These are phyloP conservation scores for Knufia fluminis DNA, from an alignment of 2,329 filamentous ascomycete species.

Conservation along the genomic window DNA sequence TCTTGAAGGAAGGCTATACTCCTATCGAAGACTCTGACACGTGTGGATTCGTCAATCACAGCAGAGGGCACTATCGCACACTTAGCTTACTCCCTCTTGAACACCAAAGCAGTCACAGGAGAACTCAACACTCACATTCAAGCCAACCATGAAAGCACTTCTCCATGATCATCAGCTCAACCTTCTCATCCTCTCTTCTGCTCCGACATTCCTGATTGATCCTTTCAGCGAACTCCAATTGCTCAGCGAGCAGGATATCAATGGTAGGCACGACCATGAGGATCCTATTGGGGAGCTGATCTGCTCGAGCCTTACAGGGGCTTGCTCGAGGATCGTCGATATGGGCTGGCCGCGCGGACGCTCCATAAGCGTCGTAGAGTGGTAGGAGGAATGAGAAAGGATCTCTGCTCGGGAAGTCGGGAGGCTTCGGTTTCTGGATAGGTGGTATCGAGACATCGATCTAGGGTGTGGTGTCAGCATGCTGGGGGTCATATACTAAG, in stretches of 20 bases:
- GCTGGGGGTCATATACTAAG: background rate
- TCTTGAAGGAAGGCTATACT: background rate
- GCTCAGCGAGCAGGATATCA: conserved; percentile 8
- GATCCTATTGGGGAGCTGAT: background rate
- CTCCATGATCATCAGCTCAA: conserved; percentile 8
- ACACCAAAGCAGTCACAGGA: no score
- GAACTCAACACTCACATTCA: conserved; percentile 5
- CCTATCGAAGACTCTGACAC: background rate
- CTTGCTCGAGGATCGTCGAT: conserved; percentile 4
- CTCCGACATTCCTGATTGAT: conserved; percentile 3
- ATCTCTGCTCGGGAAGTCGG: conserved; percentile 30
- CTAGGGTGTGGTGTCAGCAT: conserved; percentile 10
- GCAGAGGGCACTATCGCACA: background rate
- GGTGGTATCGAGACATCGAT: conserved; percentile 35
- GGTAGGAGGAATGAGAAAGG: conserved; percentile 32
- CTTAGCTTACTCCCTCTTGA: no score
- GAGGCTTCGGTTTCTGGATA: conserved; percentile 32
- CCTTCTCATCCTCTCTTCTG: background rate
- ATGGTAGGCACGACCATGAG: conserved; percentile 6
- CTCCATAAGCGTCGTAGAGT: conserved; percentile 39
- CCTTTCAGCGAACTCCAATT: conserved; percentile 1
- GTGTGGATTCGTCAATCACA: background rate
- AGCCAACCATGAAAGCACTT: conserved; percentile 9
- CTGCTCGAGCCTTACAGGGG: background rate
- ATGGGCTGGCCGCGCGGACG: conserved; percentile 11